Evolutionary conservation across 805 yeast species (phyloP).

Genomic region (Zygoascus flipseniorum): DNA sequence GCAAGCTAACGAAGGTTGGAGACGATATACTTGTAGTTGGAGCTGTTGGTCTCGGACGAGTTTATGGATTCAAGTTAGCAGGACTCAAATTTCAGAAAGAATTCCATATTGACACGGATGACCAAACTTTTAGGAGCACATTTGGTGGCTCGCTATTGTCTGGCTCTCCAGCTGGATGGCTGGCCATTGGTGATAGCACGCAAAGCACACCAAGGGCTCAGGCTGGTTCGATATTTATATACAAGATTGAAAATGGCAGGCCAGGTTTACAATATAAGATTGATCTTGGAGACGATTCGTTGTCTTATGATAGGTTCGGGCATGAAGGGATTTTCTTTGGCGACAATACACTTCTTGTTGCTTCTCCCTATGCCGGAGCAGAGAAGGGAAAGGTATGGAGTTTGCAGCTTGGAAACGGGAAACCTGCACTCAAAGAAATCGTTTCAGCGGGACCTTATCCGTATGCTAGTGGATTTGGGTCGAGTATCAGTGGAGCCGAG

Average conservation of each 20-base stretch:
- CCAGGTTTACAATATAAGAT: constrained; percentile 10
- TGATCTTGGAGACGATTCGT: constrained; percentile 10
- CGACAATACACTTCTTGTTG: constrained; percentile 25
- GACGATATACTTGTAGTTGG: constrained; percentile 29
- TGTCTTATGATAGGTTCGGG: constrained; percentile 28
- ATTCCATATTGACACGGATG: not conserved
- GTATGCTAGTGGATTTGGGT: constrained; percentile 37
- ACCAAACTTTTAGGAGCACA: constrained; percentile 4
- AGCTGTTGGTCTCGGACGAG: constrained; percentile 31
- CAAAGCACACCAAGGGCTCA: constrained; percentile 21
- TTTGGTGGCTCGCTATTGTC: constrained; percentile 23
- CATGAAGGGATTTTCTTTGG: constrained; percentile 24
- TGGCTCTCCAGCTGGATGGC: constrained; percentile 18
- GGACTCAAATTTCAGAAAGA: constrained; percentile 10
- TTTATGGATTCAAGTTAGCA: constrained; percentile 29
- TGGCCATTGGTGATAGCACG: constrained; percentile 29
- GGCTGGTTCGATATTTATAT: constrained; percentile 37
- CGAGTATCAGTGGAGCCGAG: constrained; percentile 22
- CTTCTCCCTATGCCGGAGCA: constrained; percentile 35
- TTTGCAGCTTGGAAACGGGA: constrained; percentile 23
- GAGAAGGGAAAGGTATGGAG: constrained; percentile 44
- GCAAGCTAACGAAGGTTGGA: constrained; percentile 25
- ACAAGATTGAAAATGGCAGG: constrained; percentile 20
- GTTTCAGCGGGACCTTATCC: constrained; percentile 24
- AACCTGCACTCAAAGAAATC: constrained; percentile 11